Percentiles rank a stretch among this genome's conserved stretches.
phyloP scores from a whole-genome alignment of 2,329 filamentous ascomycete genomes.

The Ceratocystis smalleyi region DNA sequence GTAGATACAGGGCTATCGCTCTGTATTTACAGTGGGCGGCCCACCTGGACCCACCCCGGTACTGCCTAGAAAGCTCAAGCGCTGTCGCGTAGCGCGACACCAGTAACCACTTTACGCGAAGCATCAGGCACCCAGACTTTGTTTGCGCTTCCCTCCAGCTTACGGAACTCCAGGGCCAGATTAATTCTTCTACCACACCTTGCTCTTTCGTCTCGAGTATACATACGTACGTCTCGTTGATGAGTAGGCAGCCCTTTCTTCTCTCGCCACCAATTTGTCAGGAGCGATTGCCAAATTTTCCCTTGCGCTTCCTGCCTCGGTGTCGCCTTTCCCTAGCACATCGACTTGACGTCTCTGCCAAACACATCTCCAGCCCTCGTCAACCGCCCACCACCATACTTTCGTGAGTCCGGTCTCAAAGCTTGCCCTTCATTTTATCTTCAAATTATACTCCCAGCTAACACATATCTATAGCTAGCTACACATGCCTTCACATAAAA shows the following conservation, averaged over 20 bases:
- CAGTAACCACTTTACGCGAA: conserved; percentile 5
- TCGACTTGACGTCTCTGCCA: too few relatives aligned
- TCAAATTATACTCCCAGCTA: background rate
- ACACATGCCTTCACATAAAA: conserved; percentile 4
- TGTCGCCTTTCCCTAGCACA: too few relatives aligned
- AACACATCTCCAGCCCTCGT: too few relatives aligned
- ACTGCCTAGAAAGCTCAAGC: too few relatives aligned
- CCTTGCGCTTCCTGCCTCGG: too few relatives aligned
- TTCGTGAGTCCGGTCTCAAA: background rate
- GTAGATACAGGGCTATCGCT: too few relatives aligned
- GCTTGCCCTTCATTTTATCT: background rate
- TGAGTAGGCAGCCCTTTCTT: background rate
- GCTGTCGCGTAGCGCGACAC: background rate
- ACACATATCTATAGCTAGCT: background rate
- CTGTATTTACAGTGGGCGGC: too few relatives aligned
- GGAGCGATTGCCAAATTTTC: too few relatives aligned
- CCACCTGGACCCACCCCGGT: too few relatives aligned
- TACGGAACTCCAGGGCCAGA: background rate
- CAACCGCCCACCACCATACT: too few relatives aligned
- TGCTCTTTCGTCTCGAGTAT: too few relatives aligned
- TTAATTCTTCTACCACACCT: background rate
- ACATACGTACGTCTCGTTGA: background rate
- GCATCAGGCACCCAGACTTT: background rate
- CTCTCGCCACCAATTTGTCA: background rate
- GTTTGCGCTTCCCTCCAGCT: background rate